A percentile compares a stretch with the other conserved stretches of the same genome.
Evolutionary conservation across 202 grass and related monocot genomes (phyloP).

Genomic region (Zizania palustris): DNA sequence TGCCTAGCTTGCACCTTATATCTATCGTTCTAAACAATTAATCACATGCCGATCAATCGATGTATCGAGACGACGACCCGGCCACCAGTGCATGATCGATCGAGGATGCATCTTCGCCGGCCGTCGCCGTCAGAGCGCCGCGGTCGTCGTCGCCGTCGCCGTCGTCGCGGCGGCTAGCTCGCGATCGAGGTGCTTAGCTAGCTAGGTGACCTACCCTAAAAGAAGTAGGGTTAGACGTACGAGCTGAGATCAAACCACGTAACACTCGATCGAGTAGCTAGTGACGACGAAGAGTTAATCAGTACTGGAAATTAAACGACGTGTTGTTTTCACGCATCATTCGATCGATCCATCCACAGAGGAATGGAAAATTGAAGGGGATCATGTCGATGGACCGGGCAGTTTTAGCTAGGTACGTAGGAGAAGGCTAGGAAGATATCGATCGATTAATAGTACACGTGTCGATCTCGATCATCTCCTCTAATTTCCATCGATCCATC

Average conservation of each 20-base stretch:
- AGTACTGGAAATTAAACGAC: conserved; percentile 44
- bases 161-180: background rate
- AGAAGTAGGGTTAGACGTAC: conserved; percentile 37
- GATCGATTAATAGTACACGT: background rate
- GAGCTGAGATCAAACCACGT: conserved; percentile 25
- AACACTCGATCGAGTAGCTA: background rate
- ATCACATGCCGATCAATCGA: background rate
- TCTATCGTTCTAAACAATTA: background rate
- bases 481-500: background rate
- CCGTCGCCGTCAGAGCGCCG: conserved; percentile 3
- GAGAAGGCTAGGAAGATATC: background rate
- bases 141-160: conserved; percentile 18
- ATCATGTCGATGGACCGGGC: background rate
- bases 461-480: conserved; percentile 19
- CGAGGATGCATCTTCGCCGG: background rate
- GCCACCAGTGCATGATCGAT: no score
- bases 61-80: background rate
- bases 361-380: conserved; percentile 2
- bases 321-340: conserved; percentile 11
- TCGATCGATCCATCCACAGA: background rate
- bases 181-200: background rate
- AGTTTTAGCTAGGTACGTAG: background rate
- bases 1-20: no score
- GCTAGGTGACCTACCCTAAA: conserved; percentile 61
- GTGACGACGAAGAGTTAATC: conserved; percentile 10